Evolutionary conservation across 116 monocot genomes (phyloP).

Genomic region (Iris pallida): DNA sequence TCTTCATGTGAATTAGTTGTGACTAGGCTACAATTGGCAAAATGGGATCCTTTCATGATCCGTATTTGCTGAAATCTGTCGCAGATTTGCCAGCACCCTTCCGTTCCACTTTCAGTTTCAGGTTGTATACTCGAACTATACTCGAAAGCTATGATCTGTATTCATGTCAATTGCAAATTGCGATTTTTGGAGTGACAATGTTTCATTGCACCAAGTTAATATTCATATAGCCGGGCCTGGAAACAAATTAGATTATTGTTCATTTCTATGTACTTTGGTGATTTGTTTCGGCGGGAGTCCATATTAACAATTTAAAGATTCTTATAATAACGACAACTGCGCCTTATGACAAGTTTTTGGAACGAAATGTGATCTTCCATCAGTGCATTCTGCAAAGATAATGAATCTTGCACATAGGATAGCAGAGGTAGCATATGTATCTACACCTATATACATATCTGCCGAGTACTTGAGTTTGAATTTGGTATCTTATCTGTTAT

Average conservation of each 20-base stretch:
- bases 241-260: not conserved
- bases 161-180: not conserved
- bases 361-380: too few species aligned
- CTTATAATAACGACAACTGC: not conserved
- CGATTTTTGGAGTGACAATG: not conserved
- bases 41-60: constrained; percentile 41
- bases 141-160: not conserved
- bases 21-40: not conserved
- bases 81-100: constrained; percentile 66
- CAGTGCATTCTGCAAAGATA: too few species aligned
- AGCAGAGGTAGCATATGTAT: too few species aligned
- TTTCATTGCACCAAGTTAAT: not conserved
- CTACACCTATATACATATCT: too few species aligned
- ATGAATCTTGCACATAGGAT: too few species aligned
- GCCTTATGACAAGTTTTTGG: too few species aligned
- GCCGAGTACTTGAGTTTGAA: too few species aligned
- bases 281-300: too few species aligned
- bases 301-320: not conserved
- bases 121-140: constrained; percentile 29
- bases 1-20: not conserved
- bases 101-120: constrained; percentile 74
- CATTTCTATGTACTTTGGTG: not conserved
- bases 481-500: constrained; percentile 6
- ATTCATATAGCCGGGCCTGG: not conserved
- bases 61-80: constrained; percentile 71